Evolutionary conservation across 1,284 basidiomycete genomes (phyloP), one percentile per base, ranked within the genome.

Genomic region (Wallemia mellicola): DNA sequence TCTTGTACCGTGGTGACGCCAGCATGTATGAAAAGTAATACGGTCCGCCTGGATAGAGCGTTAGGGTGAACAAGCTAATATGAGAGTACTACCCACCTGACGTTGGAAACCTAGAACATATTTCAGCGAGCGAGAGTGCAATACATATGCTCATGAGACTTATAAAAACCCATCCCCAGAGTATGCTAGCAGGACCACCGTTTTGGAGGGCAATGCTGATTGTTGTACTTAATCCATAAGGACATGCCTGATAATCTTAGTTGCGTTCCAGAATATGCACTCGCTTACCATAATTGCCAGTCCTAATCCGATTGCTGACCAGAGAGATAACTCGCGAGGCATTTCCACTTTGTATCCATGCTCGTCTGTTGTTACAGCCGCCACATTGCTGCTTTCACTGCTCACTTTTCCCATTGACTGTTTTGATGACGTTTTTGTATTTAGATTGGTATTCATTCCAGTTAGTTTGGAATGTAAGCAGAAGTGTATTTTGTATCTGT

Each of bases 21-120:
- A 72, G 68, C 65, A 71, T 71, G 1, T 70, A 70, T 0, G 71
- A 65, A 72, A 72, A 73, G 60, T 72, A 48, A n/a, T 48, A 48
- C 3, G 38, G 38, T 22, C 38, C n/a, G n/a, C n/a, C n/a, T n/a
- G n/a, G n/a, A n/a, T n/a, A n/a, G n/a, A n/a, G n/a, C n/a, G n/a
- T n/a, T n/a, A n/a, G n/a, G n/a, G n/a, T n/a, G n/a, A n/a, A n/a
- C n/a, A n/a, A n/a, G n/a, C n/a, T n/a, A n/a, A n/a, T n/a, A n/a
- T n/a, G n/a, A n/a, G n/a, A n/a, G n/a, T n/a, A n/a, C n/a, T n/a
- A n/a, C n/a, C n/a, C 38, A 22, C 38, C 38, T 48, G 38, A 48
- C 5, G 38, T 48, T 48, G 38, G 38, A 48, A 15, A 48, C 5
- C 38, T 11, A 15, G 38, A 48, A 48, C 14, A 11, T 5, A 48